A percentile compares a stretch with the other conserved stretches of the same genome.
Conservation (phyloP, 225 moss, liverwort and hornwort species). For the Physcomitrellopsis africana region DNA sequence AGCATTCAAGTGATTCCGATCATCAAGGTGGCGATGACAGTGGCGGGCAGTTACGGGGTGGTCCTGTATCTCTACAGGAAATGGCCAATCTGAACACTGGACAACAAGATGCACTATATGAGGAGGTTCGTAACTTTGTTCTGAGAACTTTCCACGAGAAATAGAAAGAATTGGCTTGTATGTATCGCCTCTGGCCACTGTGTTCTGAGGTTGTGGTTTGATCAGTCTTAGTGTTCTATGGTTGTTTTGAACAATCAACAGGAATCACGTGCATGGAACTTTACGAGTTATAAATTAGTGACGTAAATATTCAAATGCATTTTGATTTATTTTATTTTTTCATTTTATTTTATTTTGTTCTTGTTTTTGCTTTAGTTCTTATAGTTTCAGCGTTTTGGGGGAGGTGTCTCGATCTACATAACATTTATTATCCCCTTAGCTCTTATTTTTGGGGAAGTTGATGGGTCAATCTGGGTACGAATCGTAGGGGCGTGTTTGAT, state of each 20-base stretch:
- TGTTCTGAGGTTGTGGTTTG: no score
- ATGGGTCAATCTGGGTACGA: neutral
- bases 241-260: neutral
- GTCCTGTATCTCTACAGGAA: conserved; percentile 75
- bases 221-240: no score
- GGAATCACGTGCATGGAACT: neutral
- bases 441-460: conserved; percentile 8
- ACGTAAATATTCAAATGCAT: neutral
- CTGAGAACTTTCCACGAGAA: neutral
- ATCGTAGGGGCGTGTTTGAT: neutral
- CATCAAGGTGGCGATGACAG: conserved; percentile 81
- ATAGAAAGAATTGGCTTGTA: neutral
- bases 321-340: neutral
- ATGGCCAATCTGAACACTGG: conserved; percentile 78
- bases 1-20: conserved; percentile 94
- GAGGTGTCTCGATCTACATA: neutral
- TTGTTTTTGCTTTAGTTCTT: no score
- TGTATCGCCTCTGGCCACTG: neutral
- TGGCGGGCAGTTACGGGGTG: conserved; percentile 70
- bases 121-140: conserved; percentile 71
- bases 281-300: neutral
- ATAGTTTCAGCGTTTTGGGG: no score
- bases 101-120: conserved; percentile 78
- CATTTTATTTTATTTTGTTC: no score
- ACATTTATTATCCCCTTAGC: neutral